Conservation (phyloP, 176 grass and related monocot genomes). For the Carex kokanica region DNA sequence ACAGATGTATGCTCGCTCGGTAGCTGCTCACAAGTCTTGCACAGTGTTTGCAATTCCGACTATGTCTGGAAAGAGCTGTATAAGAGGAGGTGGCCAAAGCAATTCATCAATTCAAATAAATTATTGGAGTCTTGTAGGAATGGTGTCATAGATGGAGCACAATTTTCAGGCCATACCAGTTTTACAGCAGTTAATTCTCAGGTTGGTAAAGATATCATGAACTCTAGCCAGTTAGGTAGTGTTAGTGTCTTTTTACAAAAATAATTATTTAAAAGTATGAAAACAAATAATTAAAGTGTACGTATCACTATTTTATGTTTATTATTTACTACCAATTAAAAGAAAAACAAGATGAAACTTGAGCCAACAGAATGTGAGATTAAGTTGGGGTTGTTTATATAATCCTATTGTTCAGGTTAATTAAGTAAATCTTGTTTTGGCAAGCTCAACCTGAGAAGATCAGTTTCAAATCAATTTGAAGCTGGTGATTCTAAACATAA, state of each 20-base stretch:
- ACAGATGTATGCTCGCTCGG: neutral
- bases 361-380: neutral
- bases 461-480: neutral
- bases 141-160: neutral
- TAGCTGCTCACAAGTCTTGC: neutral
- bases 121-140: neutral
- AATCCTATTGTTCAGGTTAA: neutral
- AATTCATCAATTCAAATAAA: neutral
- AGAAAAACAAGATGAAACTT: neutral
- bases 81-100: neutral
- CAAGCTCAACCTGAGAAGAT: neutral
- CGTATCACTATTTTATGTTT: neutral
- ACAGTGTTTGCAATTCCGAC: neutral
- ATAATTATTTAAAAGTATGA: neutral
- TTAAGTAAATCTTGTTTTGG: neutral
- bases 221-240: neutral
- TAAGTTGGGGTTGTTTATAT: neutral
- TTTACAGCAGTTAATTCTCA: neutral
- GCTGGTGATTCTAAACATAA: neutral
- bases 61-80: neutral
- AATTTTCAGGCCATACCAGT: neutral
- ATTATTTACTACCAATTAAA: neutral
- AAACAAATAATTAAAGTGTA: too few species aligned
- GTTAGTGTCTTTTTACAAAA: neutral
- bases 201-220: neutral